Evolutionary conservation across 2,329 filamentous ascomycete genomes (phyloP).

Genomic region (Pyrenophora tritici-repentis): DNA sequence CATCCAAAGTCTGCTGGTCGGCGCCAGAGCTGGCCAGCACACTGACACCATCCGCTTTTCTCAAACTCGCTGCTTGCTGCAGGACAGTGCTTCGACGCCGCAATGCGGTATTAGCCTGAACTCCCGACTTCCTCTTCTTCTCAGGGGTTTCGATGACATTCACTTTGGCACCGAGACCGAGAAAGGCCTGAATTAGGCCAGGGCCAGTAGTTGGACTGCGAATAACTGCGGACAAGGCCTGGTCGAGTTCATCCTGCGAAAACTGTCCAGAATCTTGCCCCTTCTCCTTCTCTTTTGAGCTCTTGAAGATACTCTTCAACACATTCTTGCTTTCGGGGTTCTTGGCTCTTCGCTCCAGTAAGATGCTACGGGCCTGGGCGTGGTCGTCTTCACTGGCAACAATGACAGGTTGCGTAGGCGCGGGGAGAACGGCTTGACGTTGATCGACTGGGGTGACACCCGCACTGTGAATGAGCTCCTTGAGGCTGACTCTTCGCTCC

Average conservation of each 20-base stretch:
- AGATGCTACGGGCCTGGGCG: conserved; percentile 34
- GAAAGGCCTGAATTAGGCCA: conserved; percentile 42
- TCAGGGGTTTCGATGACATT: conserved; percentile 31
- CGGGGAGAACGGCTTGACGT: conserved; percentile 38
- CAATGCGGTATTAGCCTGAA: conserved; percentile 23
- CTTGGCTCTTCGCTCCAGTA: conserved; percentile 38
- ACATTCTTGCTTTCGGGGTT: conserved; percentile 38
- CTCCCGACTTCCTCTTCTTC: conserved; percentile 23
- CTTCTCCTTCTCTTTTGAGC: conserved; percentile 44
- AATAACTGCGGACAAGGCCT: conserved; percentile 41
- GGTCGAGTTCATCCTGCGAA: conserved; percentile 44
- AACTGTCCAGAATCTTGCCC: conserved; percentile 35
- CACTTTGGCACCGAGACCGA: conserved; percentile 43
- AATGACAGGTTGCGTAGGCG: conserved; percentile 37
- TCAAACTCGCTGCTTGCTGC: conserved; percentile 40
- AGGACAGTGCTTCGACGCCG: conserved; percentile 44
- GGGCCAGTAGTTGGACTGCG: conserved; percentile 35
- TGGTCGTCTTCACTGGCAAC: conserved; percentile 41
- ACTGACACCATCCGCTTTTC: conserved; percentile 38
- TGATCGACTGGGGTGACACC: conserved; percentile 35
- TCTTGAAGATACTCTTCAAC: conserved; percentile 44
- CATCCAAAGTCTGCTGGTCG: conserved; percentile 42
- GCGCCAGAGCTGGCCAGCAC: conserved; percentile 42
- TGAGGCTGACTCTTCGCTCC: conserved; percentile 35
- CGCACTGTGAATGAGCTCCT: conserved; percentile 36